Evolutionary conservation across 1,139 yeast genomes (phyloP), one percentile per base, ranked within the genome.

Genomic region (Wickerhamomyces sp.): DNA sequence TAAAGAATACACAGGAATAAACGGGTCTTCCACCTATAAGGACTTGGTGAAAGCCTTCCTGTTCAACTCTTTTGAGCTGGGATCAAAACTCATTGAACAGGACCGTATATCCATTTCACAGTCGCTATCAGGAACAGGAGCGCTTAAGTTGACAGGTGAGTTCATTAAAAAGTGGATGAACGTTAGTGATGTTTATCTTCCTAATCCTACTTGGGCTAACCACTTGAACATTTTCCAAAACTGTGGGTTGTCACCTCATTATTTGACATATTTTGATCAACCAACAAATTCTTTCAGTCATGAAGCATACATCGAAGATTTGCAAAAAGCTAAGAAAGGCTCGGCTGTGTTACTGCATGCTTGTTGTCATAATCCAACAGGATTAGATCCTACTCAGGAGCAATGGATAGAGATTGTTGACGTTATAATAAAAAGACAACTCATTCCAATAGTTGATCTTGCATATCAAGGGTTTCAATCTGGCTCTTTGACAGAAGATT

Each of bases 311-410:
- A 41, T 71, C 17, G 45, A 48, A 9, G 69, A 68, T 36, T 48
- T 73, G 29, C 41, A 55, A 5, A 48, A 49, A 3, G 75, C 76
- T 35, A 72, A 68, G 21, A 63, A 68, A 16, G 82, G 77, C 24
- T 71, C 84, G 15, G 75, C 86, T 45, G 81, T 90, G 28, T 67
- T 90, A 41, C 72, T 90, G 45, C 97, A 90, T 65, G 95, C 96
- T 6, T 89, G 97, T 59, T 94, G 97, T 56, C 97, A 90, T 69
- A 90, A 90, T 65, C 97, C 97, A 31, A 90, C 97, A 13, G 97
- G 97, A 26, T 79, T 90, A 47, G 97, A 90, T 60, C 94, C 95
- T 46, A 73, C 86, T 12, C 64, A 64, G 36, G 85, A 80, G 37
- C 90, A 90, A 60, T 90, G 97, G 97, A 67, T 68, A 44, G 62